A percentile compares a stretch with the other conserved stretches of the same genome.
These are phyloP conservation scores for Aspergillus funiculosus DNA, from an alignment of 495 filamentous ascomycete species.

Conservation along the genomic window DNA sequence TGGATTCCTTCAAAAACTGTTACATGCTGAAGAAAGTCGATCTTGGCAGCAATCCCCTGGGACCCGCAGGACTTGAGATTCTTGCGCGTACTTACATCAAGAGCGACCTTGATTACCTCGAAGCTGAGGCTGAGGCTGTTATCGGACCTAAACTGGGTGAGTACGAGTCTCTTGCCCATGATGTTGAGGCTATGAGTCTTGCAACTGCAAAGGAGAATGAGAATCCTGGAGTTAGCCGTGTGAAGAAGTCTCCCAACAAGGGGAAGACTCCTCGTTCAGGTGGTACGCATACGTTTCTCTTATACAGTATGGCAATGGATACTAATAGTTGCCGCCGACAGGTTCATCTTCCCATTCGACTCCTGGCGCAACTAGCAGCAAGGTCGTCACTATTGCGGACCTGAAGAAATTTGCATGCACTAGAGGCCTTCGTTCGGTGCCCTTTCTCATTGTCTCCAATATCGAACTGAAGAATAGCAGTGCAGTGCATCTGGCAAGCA, in stretches of 20 bases:
- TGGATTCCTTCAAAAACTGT: slow-evolving; percentile 39
- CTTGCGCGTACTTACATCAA: slow-evolving; percentile 38
- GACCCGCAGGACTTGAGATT: slow-evolving; percentile 38
- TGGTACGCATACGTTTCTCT: slow-evolving; percentile 7
- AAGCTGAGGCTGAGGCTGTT: slow-evolving; percentile 18
- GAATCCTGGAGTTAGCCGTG: slow-evolving; percentile 3
- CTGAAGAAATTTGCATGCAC: slow-evolving; percentile 30
- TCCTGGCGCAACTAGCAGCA: slow-evolving; percentile 10
- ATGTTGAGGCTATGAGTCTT: slow-evolving; percentile 6
- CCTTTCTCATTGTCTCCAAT: slow-evolving; percentile 38
- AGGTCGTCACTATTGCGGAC: slow-evolving; percentile 14
- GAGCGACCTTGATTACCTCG: slow-evolving; percentile 31
- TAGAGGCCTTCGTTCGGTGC: slow-evolving; percentile 42
- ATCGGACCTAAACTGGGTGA: slow-evolving; percentile 7
- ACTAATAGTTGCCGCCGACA: no score
- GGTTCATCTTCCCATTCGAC: not conserved
- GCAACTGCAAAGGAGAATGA: slow-evolving; percentile 16
- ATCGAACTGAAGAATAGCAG: slow-evolving; percentile 32
- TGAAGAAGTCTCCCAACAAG: slow-evolving; percentile 20
- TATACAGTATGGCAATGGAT: no score
- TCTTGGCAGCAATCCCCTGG: slow-evolving; percentile 39
- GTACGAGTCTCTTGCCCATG: slow-evolving; percentile 4
- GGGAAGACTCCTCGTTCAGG: slow-evolving; percentile 16
- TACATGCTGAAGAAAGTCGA: slow-evolving; percentile 41
- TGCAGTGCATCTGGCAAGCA: slow-evolving; percentile 40